Evolutionary conservation across 148 eudicot genomes (phyloP), one percentile per base, ranked within the genome.

Genomic region (Rhododendron simsii): DNA sequence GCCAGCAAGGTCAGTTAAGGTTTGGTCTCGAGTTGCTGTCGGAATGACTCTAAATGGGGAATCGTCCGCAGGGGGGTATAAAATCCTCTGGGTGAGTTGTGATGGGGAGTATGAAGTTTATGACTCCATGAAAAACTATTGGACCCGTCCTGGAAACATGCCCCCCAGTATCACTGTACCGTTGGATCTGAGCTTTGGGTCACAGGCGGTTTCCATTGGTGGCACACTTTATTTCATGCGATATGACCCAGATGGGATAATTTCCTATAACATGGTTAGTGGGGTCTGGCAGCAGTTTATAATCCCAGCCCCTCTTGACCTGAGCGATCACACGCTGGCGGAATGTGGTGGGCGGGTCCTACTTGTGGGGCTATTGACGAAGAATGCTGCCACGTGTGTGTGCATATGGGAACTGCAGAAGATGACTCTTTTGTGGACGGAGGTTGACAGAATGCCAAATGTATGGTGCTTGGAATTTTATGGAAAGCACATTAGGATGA

Each of bases 361-460:
- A 89, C 95, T 95, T 51, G 98, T 92, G 86, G 98, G 98, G 50
- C 90, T 98, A 85, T 89, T 95, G 77, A 94, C 94, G 0, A 95
- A 93, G 89, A 95, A 95, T 75, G 98, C 96, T 1, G 99, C 96
- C 89, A 95, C 98, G 11, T 98, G 99, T 59, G 95, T 95, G 85
- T 98, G 96, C 88, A 89, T 98, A 88, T 98, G 98, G 98, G 98
- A 98, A 96, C 94, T 98, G 87, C 98, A 98, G 89, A 95, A 90
- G 89, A 95, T 98, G 99, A 93, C 93, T 90, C 95, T 98, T 83
- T 88, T 98, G 87, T 98, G 99, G 99, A 98, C 94, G 98, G 99
- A 98, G 99, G 99, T 95, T 89, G 99, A 98, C 99, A 98, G 99
- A 95, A 98, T 98, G 98, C 99, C 99, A 98, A 98, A 95, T 86